Conservation (phyloP, 305 asterid species). For the Solanum chacoense region DNA sequence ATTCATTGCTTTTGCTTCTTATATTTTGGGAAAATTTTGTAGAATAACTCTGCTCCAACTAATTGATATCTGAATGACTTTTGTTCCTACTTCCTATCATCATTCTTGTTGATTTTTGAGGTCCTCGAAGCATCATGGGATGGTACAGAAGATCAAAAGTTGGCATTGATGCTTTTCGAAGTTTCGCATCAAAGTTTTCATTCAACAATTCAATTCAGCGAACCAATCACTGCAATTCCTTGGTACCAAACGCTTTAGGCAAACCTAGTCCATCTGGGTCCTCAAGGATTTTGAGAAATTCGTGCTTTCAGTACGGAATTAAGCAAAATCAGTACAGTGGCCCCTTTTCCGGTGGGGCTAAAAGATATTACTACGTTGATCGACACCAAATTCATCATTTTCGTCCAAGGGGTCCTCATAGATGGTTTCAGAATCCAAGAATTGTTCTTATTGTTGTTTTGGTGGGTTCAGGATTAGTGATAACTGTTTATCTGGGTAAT, state of each 20-base stretch:
- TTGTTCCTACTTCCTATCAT: not conserved
- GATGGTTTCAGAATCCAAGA: constrained; percentile 65
- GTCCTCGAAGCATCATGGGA: constrained; percentile 31
- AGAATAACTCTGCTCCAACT: not conserved
- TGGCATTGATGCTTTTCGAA: constrained; percentile 23
- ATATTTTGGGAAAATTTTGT: not conserved
- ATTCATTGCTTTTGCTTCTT: not conserved
- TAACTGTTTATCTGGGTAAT: constrained; percentile 63
- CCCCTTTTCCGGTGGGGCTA: constrained; percentile 44
- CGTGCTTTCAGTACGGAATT: constrained; percentile 17
- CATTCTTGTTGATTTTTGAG: not conserved
- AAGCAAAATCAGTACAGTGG: constrained; percentile 7
- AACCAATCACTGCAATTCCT: not conserved
- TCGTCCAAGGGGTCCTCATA: constrained; percentile 48
- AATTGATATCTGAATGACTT: not conserved
- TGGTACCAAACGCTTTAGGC: not conserved
- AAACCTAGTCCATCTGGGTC: constrained; percentile 12
- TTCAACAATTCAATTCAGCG: constrained; percentile 19
- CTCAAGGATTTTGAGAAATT: constrained; percentile 28
- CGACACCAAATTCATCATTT: constrained; percentile 42
- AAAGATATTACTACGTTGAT: constrained; percentile 64
- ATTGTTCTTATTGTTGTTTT: constrained; percentile 20
- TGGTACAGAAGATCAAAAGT: constrained; percentile 50
- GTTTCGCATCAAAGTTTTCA: constrained; percentile 21
- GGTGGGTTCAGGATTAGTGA: constrained; percentile 52